Evolutionary conservation across 2,329 filamentous ascomycete species (phyloP).

Genomic region (Myrmaecium sp.): DNA sequence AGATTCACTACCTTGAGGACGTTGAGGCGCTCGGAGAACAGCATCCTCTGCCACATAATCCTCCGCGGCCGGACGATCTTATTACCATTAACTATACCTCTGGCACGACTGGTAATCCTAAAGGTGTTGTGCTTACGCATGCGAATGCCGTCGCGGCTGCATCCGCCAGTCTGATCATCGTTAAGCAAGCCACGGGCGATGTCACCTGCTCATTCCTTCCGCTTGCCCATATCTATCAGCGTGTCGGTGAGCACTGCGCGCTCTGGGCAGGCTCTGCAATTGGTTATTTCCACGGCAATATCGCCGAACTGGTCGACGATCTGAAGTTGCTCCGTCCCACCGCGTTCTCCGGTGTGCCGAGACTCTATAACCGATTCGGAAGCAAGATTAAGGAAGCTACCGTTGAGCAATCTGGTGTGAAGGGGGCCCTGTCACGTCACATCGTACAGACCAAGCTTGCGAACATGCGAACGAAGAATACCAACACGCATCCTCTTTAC

Average conservation of each 20-base stretch:
- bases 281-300: slow-evolving; percentile 89
- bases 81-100: slow-evolving; percentile 88
- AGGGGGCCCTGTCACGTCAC: slow-evolving; percentile 64
- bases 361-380: slow-evolving; percentile 82
- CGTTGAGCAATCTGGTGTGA: slow-evolving; percentile 60
- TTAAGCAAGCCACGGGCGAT: slow-evolving; percentile 39
- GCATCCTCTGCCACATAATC: slow-evolving; percentile 51
- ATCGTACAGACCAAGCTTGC: slow-evolving; percentile 67
- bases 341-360: slow-evolving; percentile 72
- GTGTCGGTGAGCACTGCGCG: slow-evolving; percentile 61
- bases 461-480: slow-evolving; percentile 56
- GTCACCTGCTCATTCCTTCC: slow-evolving; percentile 75
- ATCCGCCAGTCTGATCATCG: slow-evolving; percentile 39
- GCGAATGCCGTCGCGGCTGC: slow-evolving; percentile 61
- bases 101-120: slow-evolving; percentile 67
- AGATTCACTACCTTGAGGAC: slow-evolving; percentile 61
- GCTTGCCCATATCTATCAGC: slow-evolving; percentile 84
- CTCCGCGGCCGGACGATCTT: slow-evolving; percentile 57
- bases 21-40: slow-evolving; percentile 67
- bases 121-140: slow-evolving; percentile 74
- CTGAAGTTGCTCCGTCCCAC: slow-evolving; percentile 75
- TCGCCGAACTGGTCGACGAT: slow-evolving; percentile 74
- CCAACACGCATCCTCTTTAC: slow-evolving; percentile 61
- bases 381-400: slow-evolving; percentile 66
- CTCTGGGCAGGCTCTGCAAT: slow-evolving; percentile 57